Percentiles rank a stretch among this genome's conserved stretches.
These are phyloP conservation scores for Heteromeles arbutifolia DNA, from an alignment of 306 rosid species.

Conservation along the genomic window DNA sequence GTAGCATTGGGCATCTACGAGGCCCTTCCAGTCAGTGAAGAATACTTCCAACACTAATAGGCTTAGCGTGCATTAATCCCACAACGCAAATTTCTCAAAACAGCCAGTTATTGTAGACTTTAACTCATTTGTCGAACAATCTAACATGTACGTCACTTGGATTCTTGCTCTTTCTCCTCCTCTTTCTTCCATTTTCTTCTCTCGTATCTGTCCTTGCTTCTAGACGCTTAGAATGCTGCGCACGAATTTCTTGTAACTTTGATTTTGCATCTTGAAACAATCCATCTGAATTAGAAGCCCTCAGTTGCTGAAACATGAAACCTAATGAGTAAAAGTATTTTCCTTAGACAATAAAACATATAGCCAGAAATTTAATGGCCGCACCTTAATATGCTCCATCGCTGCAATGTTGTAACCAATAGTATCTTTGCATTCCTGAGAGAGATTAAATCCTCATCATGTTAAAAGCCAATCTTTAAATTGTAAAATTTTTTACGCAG, in stretches of 20 bases:
- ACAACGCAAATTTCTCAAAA: not conserved
- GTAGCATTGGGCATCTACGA: not conserved
- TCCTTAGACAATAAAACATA: not conserved
- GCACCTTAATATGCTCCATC: conserved; percentile 92
- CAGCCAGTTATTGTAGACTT: not conserved
- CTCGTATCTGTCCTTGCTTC: conserved; percentile 48
- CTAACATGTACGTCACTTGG: conserved; percentile 12
- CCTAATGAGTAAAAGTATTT: not conserved
- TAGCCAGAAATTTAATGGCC: not conserved
- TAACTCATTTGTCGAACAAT: conserved; percentile 8
- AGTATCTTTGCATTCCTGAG: conserved; percentile 80
- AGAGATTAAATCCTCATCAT: conserved; percentile 18
- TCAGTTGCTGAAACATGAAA: conserved; percentile 64
- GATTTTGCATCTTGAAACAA: conserved; percentile 67
- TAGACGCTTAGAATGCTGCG: conserved; percentile 60
- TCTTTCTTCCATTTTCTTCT: conserved; percentile 53
- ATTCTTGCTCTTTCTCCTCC: conserved; percentile 31
- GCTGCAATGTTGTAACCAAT: conserved; percentile 91
- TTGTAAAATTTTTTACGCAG: no score
- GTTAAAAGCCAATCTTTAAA: conserved; percentile 15
- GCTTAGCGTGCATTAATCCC: not conserved
- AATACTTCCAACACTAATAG: not conserved
- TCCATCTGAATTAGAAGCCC: conserved; percentile 78
- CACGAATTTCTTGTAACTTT: conserved; percentile 66
- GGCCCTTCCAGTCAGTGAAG: not conserved